A percentile compares a stretch with the other conserved stretches of the same genome.
phyloP scores from a whole-genome alignment of 805 yeast genomes.

The Nakazawaea pomicola region DNA sequence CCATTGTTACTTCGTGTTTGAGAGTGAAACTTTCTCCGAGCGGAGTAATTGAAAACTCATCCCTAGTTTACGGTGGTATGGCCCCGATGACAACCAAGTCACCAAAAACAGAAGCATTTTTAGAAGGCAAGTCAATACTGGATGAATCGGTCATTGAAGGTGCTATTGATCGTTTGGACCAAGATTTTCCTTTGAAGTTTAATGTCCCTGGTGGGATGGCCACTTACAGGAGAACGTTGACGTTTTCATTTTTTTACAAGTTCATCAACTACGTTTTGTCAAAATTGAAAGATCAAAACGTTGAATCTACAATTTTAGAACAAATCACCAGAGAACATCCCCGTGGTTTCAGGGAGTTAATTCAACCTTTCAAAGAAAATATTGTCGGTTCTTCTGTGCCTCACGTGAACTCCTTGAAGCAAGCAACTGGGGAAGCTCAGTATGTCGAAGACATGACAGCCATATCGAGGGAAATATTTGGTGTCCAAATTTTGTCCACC shows the following conservation, averaged over 20 bases:
- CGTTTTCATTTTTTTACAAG: constrained; percentile 40
- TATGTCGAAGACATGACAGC: constrained; percentile 42
- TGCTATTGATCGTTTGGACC: constrained; percentile 22
- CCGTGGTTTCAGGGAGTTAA: constrained; percentile 33
- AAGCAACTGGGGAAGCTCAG: constrained; percentile 42
- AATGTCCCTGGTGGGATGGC: constrained; percentile 50
- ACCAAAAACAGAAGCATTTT: constrained; percentile 25
- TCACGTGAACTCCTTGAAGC: constrained; percentile 41
- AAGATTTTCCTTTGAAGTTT: constrained; percentile 34
- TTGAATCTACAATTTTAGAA: constrained; percentile 26
- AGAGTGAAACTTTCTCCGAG: constrained; percentile 21
- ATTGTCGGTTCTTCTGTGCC: constrained; percentile 36
- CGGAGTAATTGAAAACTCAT: constrained; percentile 24
- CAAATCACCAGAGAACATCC: constrained; percentile 34
- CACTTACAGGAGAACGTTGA: constrained; percentile 36
- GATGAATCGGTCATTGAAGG: constrained; percentile 24
- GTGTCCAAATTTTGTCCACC: constrained; percentile 37
- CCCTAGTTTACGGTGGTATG: constrained; percentile 42
- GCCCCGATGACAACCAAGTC: constrained; percentile 41
- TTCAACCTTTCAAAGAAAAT: constrained; percentile 30
- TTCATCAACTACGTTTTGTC: constrained; percentile 31
- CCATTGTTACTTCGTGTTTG: constrained; percentile 41
- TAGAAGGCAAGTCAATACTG: constrained; percentile 21
- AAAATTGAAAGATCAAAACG: constrained; percentile 14
- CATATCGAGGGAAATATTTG: constrained; percentile 34